Evolutionary conservation across 768 basidiomycete genomes (phyloP), one percentile per base, ranked within the genome.

Genomic region (Hysterangium stoloniferum): DNA sequence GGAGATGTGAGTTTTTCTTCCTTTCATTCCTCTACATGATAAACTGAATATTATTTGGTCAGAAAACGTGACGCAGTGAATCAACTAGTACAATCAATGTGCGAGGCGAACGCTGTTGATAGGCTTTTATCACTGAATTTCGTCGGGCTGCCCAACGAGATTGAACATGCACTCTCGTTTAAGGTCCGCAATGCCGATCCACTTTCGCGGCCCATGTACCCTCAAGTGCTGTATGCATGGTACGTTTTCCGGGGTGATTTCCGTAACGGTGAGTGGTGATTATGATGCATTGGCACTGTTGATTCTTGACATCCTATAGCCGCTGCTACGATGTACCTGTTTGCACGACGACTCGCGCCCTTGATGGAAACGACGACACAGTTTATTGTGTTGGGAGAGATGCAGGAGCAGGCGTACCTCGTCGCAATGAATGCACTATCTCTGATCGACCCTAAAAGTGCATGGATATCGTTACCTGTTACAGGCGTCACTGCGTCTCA

Each of bases 171-270:
- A 13, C 71, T 99, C 35, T 77, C 86, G 17, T 97, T 94, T 72
- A 95, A 97, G 64, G 88, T 92, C 6, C 79, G 94, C 54, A 95
- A 97, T 64, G 84, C 84, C 15, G 90, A 99, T 68, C 92, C 95
- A 43, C 79, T 88, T 37, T 68, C 82, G 33, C 78, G 75, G 32
- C 94, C 94, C 0, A 83, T 80, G 61, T 98, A 95, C 70, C 83
- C 91, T 31, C 79, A 81, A 59, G 89, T 98, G 48, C 68, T 98
- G n/a, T 95, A 96, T 66, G 84, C 90, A 41, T 98, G 92, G 92
- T 85, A 92, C 64, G 78, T 85, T 58, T 75, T 77, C 50, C 75
- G 88, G 63, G 87, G 88, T 24, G 92, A 97, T 64, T 92, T 93
- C 68, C 80, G 91, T 45, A 91, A 79, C 63, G 96, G 95, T 94